Base-by-base conservation (phyloP, 1,284 basidiomycete species). In the Rhizopogon hawkerae region DNA sequence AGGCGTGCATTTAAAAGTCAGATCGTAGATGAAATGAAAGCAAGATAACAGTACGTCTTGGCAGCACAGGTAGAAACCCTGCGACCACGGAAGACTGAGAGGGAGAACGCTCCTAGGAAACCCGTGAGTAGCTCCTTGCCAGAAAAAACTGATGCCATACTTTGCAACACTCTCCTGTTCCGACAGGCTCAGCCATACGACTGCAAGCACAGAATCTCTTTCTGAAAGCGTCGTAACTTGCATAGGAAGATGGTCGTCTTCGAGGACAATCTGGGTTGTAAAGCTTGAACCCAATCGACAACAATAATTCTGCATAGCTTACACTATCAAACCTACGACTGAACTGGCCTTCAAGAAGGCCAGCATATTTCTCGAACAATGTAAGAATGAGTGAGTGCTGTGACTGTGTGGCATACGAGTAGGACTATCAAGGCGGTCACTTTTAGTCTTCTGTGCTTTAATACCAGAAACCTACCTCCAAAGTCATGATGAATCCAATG, bases 221-320 rank as follows among this genome's bases (percentile, higher is more conserved):
- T 96, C 90, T 18, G 76, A 76, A 0, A 72, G 65, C 23, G 80
- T 80, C 53, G 89, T 81, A 3, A 91, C 81, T 57, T 86, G 78
- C 91, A 98, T 96, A 1, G 94, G 85, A 45, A 92, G 78, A 65
- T 91, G 85, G 62, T 99, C 95, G 59, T 98, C 94, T 60, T 91
- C 80, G 38, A 78, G 70, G 5, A 98, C 83, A 55, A 93, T 88
- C 91, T 95, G 58, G 6, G 9, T 47, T 18, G 26, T 16, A 23
- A 18, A 49, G 35, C 36, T 35, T 47, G 34, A 52, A 45, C 29
- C 10, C 7, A 23, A 35, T 14, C 24, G 5, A 47, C 21, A 34
- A n/a, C 6, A 37, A 24, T 1, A 13, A 29, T 10, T 26, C 11
- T 29, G 14, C 3, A 16, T 26, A 14, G 58, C 74, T 53, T 60